phyloP scores from a whole-genome alignment of 306 rosid species.

The apple (Malus domestica) region ASM211411v1 NC_041789.1:13941001-13941500 shows the following conservation, averaged over 20 bases:
- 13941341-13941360: neutral
- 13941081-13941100: conserved; percentile 1
- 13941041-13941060: neutral
- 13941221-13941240: conserved; percentile 32
- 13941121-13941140: neutral
- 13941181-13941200: conserved; percentile 54
- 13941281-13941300: conserved; percentile 67
- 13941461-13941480: conserved; percentile 75
- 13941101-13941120: neutral
- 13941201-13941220: conserved; percentile 77
- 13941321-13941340: conserved; percentile 9
- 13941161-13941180: conserved; percentile 18
- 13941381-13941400: neutral
- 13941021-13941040: neutral
- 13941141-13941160: conserved; percentile 10
- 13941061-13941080: neutral
- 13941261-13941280: conserved; percentile 75
- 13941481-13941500: conserved; percentile 92
- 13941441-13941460: conserved; percentile 83
- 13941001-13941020: neutral
- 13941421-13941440: neutral
- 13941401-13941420: neutral
- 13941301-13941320: conserved; percentile 75
- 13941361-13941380: neutral
- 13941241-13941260: conserved; percentile 51